Percentiles rank a stretch among this genome's conserved stretches.
These are phyloP conservation scores for Mucor racemosus DNA, from an alignment of 371 early-diverging fungal genomes.

Conservation along the genomic window DNA sequence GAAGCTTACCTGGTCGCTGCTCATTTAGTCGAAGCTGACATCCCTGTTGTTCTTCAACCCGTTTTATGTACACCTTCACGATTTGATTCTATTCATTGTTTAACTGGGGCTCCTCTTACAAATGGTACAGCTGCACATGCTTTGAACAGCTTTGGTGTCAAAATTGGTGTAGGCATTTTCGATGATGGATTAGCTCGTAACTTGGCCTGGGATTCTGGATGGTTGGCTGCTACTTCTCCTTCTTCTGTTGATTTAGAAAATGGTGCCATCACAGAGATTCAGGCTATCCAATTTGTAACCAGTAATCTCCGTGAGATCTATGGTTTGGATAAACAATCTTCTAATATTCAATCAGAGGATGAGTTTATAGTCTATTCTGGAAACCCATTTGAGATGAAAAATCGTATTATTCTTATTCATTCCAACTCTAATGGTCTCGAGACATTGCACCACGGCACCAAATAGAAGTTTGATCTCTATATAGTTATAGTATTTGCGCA, in stretches of 20 bases:
- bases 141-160: slow-evolving; percentile 67
- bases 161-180: slow-evolving; percentile 61
- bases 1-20: slow-evolving; percentile 75
- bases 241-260: slow-evolving; percentile 11
- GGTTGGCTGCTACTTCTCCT: slow-evolving; percentile 58
- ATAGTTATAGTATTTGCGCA: too few relatives aligned
- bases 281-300: slow-evolving; percentile 76
- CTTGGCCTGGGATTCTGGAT: slow-evolving; percentile 82
- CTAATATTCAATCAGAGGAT: slow-evolving; percentile 1
- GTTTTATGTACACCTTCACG: slow-evolving; percentile 66
- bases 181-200: slow-evolving; percentile 68
- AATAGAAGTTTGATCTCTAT: background rate
- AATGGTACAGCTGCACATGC: slow-evolving; percentile 65
- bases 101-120: slow-evolving; percentile 63
- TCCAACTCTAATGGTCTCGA: slow-evolving; percentile 21
- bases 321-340: slow-evolving; percentile 35
- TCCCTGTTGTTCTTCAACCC: slow-evolving; percentile 71
- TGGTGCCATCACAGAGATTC: slow-evolving; percentile 54
- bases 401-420: slow-evolving; percentile 48
- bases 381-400: slow-evolving; percentile 60
- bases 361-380: slow-evolving; percentile 61
- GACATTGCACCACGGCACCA: background rate
- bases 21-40: slow-evolving; percentile 57
- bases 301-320: slow-evolving; percentile 71
- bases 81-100: slow-evolving; percentile 75